Conservation (phyloP, 2,329 filamentous ascomycete species). For the Sporothrix sp. region DNA sequence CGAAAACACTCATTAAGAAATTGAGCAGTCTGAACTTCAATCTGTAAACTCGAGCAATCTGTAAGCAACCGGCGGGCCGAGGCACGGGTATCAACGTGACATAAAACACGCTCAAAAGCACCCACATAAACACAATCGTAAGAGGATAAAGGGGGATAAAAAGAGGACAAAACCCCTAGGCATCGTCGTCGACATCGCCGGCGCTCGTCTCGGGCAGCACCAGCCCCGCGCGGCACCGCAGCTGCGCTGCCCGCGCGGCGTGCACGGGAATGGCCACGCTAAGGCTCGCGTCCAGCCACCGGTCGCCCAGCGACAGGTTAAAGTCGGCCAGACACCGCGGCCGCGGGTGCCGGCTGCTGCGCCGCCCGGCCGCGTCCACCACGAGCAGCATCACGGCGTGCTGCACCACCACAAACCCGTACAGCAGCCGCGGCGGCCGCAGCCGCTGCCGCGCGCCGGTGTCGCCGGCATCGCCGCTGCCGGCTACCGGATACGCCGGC, state of each 20-base stretch:
- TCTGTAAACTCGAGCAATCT: too few relatives aligned
- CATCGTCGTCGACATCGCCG: constrained; percentile 13
- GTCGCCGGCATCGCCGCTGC: too few relatives aligned
- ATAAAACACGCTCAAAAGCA: too few relatives aligned
- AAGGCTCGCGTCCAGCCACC: constrained; percentile 29
- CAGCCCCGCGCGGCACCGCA: constrained; percentile 14
- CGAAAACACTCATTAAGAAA: too few relatives aligned
- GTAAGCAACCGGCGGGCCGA: too few relatives aligned
- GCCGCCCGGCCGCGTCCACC: constrained; percentile 27
- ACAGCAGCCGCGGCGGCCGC: constrained; percentile 24
- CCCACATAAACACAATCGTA: background rate
- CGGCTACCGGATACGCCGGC: constrained; percentile 7
- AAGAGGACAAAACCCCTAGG: background rate
- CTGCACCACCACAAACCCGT: constrained; percentile 38
- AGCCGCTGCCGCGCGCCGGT: background rate
- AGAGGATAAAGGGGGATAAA: too few relatives aligned
- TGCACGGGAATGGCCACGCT: constrained; percentile 28
- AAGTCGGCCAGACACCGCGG: constrained; percentile 25
- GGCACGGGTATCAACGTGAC: too few relatives aligned
- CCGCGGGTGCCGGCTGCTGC: constrained; percentile 17
- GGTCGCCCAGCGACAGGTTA: constrained; percentile 24
- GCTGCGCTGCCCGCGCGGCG: constrained; percentile 22
- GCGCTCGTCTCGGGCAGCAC: constrained; percentile 9
- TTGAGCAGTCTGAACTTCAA: too few relatives aligned
- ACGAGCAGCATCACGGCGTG: constrained; percentile 38